Percentiles rank a stretch among this genome's conserved stretches.
phyloP scores from a whole-genome alignment of 495 filamentous ascomycete species.

The Daldinia childiae region DNA sequence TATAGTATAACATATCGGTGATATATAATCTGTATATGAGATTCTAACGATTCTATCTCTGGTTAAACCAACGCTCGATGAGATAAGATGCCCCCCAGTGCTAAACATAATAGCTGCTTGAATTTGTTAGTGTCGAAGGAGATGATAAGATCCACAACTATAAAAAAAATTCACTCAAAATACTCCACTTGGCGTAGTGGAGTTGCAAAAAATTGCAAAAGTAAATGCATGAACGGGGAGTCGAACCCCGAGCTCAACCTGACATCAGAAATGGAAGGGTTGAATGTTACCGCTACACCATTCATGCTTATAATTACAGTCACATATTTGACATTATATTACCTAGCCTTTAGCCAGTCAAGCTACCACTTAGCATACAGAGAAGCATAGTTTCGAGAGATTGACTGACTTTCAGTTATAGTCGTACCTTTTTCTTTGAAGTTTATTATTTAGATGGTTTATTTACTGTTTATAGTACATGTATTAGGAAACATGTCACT shows the following conservation, averaged over 20 bases:
- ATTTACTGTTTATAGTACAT: neutral
- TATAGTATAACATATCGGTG: too few species aligned
- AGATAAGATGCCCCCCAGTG: too few species aligned
- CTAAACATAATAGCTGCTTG: too few species aligned
- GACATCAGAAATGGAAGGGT: slow-evolving; percentile 21
- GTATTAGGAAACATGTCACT: neutral
- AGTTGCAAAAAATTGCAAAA: neutral
- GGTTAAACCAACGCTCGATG: too few species aligned
- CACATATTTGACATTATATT: neutral
- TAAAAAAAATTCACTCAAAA: neutral
- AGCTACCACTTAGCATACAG: neutral
- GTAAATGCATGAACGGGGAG: slow-evolving; percentile 31
- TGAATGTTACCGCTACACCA: slow-evolving; percentile 39
- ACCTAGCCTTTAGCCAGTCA: neutral
- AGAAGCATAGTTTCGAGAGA: neutral
- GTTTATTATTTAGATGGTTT: neutral
- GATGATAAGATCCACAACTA: neutral
- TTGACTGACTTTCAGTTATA: neutral
- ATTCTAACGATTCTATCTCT: too few species aligned
- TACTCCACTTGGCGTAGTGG: neutral
- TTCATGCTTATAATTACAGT: slow-evolving; percentile 11
- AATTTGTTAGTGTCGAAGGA: neutral
- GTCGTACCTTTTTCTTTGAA: neutral
- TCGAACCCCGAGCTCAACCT: slow-evolving; percentile 38
- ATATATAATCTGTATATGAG: too few species aligned